These are phyloP conservation scores for Malbranchea cinnamomea DNA, from an alignment of 2,329 filamentous ascomycete genomes.

Conservation along the genomic window DNA sequence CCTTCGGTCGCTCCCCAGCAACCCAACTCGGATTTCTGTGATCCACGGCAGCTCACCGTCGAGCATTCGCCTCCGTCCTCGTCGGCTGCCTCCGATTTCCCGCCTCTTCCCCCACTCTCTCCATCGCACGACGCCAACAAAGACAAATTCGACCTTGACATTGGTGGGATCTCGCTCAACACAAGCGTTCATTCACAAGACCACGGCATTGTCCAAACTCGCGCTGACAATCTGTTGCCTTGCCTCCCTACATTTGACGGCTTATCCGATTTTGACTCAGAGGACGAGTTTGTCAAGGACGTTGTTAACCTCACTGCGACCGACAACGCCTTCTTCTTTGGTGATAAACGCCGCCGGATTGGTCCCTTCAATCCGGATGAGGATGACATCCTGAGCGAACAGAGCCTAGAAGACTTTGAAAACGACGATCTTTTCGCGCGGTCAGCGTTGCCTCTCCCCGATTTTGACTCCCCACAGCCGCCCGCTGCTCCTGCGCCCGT, in stretches of 20 bases:
- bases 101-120: conserved; percentile 43
- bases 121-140: conserved; percentile 25
- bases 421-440: conserved; percentile 48
- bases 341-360: conserved; percentile 59
- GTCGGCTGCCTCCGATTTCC: conserved; percentile 43
- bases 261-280: conserved; percentile 77
- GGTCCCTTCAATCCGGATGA: conserved; percentile 54
- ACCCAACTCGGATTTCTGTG: conserved; percentile 80
- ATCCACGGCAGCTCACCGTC: conserved; percentile 78
- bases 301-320: conserved; percentile 53
- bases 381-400: conserved; percentile 61
- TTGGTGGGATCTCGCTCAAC: conserved; percentile 9
- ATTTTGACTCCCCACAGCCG: conserved; percentile 35
- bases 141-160: conserved; percentile 20
- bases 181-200: background rate
- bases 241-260: conserved; percentile 65
- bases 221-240: conserved; percentile 35
- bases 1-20: no score
- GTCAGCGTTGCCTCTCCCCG: conserved; percentile 47
- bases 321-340: conserved; percentile 44
- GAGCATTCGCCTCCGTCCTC: conserved; percentile 31
- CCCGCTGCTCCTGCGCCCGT: conserved; percentile 32
- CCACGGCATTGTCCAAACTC: conserved; percentile 25
- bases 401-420: conserved; percentile 62
- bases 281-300: conserved; percentile 68